Base-by-base conservation (phyloP, 352 stramenopile genomes). In the Phytophthora pisi region DNA sequence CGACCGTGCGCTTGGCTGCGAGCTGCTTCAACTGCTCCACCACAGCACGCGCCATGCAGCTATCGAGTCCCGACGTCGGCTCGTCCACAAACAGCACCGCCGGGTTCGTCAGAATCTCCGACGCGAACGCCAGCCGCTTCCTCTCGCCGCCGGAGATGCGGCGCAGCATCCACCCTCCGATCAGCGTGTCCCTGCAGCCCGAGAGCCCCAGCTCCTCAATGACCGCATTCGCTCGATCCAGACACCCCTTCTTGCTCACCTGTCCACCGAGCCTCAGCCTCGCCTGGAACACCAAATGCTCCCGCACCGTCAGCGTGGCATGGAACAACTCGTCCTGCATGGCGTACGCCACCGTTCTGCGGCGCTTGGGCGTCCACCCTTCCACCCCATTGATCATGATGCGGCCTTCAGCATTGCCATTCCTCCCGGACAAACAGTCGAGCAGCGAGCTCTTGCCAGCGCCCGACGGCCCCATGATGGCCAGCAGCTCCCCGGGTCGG, bases 381-480 rank as follows among this genome's bases (percentile, higher is more conserved):
- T 59, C 45, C 42, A 63, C 36, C 13, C 93, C 92, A 50, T 84
- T 89, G 36, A 98, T 76, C 9, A 61, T 65, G 18, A 89, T 86
- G 1, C 16, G 61, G 3, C 88, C 81, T 24, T 79, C 75, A 15
- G 81, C 88, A 26, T 72, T 75, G 9, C 58, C 82, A 64, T 98
- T 98, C 40, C 93, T 70, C 10, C 95, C 77, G 0, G 95, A 90
- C 51, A 99, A 60, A 59, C 61, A 93, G 81, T 98, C 89, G 16
- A 98, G 84, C 8, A 98, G 80, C 1, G 95, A 98, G 6, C 87
- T 97, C 66, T 98, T 98, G 10, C 92, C 91, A 52, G 85, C 84
- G 42, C 85, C 82, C 0, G 69, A 83, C 9, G 78, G 78, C 2
- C 86, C 86, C 74, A 90, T 89, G 57, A 93, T 64, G 5, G 78